Percentiles rank a stretch among this genome's conserved stretches.
These are phyloP conservation scores for Firmiana major DNA, from an alignment of 345 rosid genomes.

Conservation along the genomic window DNA sequence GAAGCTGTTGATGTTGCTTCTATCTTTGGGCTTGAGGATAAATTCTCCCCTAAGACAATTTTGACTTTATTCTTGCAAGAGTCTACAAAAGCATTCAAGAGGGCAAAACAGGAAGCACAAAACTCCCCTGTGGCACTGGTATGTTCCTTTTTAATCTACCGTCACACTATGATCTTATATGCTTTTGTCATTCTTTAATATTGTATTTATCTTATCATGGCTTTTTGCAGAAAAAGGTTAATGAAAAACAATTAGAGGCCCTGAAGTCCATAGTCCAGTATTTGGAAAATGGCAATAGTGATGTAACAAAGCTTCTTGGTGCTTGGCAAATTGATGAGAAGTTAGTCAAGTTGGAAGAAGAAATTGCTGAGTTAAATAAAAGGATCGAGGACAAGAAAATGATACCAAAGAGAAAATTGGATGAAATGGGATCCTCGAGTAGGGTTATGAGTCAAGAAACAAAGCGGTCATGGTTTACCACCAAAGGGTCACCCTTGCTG, in stretches of 20 bases:
- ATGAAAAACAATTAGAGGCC: constrained; percentile 41
- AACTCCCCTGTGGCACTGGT: constrained; percentile 36
- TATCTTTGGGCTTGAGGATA: constrained; percentile 55
- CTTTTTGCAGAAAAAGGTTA: constrained; percentile 49
- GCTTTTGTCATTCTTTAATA: background rate
- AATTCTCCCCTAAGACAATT: constrained; percentile 47
- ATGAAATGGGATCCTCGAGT: constrained; percentile 30
- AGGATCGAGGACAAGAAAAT: constrained; percentile 29
- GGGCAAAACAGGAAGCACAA: constrained; percentile 32
- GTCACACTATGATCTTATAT: background rate
- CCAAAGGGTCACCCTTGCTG: constrained; percentile 29
- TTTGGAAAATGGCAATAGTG: constrained; percentile 51
- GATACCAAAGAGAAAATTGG: constrained; percentile 41
- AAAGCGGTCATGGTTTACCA: constrained; percentile 44
- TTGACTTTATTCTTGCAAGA: constrained; percentile 47
- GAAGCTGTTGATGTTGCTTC: constrained; percentile 60
- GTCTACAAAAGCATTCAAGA: constrained; percentile 45
- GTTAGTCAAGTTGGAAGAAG: constrained; percentile 48
- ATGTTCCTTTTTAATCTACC: constrained; percentile 14
- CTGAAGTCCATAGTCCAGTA: constrained; percentile 47
- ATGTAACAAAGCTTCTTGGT: constrained; percentile 45
- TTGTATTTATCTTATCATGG: background rate
- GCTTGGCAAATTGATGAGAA: constrained; percentile 52
- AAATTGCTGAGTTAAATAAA: constrained; percentile 38
- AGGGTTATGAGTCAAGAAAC: constrained; percentile 35